A percentile compares a stretch with the other conserved stretches of the same genome.
phyloP scores from a whole-genome alignment of 495 filamentous ascomycete genomes.

The Annulohypoxylon moriforme region DNA sequence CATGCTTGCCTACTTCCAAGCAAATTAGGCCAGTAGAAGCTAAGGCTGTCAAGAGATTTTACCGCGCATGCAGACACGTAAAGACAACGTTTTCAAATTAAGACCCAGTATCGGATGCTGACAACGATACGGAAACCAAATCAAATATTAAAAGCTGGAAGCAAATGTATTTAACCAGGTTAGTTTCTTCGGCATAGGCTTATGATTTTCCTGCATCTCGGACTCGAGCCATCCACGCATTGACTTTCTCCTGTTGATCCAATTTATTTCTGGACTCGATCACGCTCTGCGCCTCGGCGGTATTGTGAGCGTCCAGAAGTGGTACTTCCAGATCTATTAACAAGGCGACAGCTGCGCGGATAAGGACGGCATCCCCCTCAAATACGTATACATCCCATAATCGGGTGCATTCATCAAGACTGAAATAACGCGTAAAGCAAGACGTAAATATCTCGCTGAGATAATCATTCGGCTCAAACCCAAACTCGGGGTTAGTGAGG shows the following conservation, averaged over 20 bases:
- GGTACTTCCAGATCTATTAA: conserved; percentile 62
- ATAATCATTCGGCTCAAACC: conserved; percentile 62
- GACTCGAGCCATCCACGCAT: conserved; percentile 77
- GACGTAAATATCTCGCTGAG: conserved; percentile 63
- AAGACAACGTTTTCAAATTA: not conserved
- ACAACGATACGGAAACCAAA: not conserved
- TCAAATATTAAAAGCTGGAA: not conserved
- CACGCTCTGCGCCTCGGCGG: conserved; percentile 48
- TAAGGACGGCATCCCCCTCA: conserved; percentile 85
- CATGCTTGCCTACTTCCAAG: not conserved
- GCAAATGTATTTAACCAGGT: not conserved
- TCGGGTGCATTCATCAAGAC: conserved; percentile 78
- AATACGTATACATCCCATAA: conserved; percentile 97
- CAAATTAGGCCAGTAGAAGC: not conserved
- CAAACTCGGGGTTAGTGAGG: conserved; percentile 61
- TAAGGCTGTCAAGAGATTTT: not conserved
- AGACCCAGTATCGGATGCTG: not conserved
- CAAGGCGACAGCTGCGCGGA: conserved; percentile 81
- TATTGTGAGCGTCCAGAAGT: conserved; percentile 51
- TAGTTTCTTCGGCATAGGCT: not conserved
- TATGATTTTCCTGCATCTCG: conserved; percentile 72
- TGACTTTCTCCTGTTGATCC: conserved; percentile 63
- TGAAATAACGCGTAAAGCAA: conserved; percentile 65
- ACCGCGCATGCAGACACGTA: not conserved
- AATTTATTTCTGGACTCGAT: conserved; percentile 38